These are phyloP conservation scores for Yamadazyma akitaensis DNA, from an alignment of 805 yeast species.

Conservation along the genomic window DNA sequence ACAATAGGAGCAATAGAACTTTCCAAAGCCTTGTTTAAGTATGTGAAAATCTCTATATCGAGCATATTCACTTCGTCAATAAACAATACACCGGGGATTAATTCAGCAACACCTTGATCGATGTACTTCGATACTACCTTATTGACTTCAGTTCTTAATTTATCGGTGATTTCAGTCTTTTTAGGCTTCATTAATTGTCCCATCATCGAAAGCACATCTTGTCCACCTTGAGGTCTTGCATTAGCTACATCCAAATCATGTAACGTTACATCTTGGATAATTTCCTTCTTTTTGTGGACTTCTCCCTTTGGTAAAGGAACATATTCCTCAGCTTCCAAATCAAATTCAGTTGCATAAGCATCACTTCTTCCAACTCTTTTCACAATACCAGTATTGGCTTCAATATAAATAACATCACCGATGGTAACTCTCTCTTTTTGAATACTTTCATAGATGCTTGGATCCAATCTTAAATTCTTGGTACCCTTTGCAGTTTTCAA, in stretches of 20 bases:
- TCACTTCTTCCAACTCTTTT: slow-evolving; percentile 98
- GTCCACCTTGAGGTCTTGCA: slow-evolving; percentile 96
- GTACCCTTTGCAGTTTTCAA: slow-evolving; percentile 90
- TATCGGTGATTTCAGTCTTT: slow-evolving; percentile 96
- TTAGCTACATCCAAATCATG: slow-evolving; percentile 97
- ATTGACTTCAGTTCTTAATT: slow-evolving; percentile 88
- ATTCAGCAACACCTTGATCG: slow-evolving; percentile 96
- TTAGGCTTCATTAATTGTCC: slow-evolving; percentile 94
- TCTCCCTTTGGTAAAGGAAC: slow-evolving; percentile 99
- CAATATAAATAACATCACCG: slow-evolving; percentile 96
- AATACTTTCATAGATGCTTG: slow-evolving; percentile 86
- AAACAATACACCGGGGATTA: slow-evolving; percentile 95
- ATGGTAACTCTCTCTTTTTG: slow-evolving; percentile 92
- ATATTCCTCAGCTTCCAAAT: slow-evolving; percentile 96
- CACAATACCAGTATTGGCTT: slow-evolving; percentile 96
- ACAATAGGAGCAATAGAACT: slow-evolving; percentile 91
- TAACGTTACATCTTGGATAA: slow-evolving; percentile 93
- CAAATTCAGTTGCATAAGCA: slow-evolving; percentile 97
- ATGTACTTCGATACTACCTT: slow-evolving; percentile 94
- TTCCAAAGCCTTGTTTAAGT: slow-evolving; percentile 90
- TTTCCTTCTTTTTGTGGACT: slow-evolving; percentile 96
- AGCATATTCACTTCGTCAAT: slow-evolving; percentile 99
- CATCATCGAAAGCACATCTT: slow-evolving; percentile 93
- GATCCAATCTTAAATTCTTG: slow-evolving; percentile 85
- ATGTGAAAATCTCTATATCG: slow-evolving; percentile 94